phyloP scores from a whole-genome alignment of 2,329 filamentous ascomycete genomes.

The Nectriaceae sp. region DNA sequence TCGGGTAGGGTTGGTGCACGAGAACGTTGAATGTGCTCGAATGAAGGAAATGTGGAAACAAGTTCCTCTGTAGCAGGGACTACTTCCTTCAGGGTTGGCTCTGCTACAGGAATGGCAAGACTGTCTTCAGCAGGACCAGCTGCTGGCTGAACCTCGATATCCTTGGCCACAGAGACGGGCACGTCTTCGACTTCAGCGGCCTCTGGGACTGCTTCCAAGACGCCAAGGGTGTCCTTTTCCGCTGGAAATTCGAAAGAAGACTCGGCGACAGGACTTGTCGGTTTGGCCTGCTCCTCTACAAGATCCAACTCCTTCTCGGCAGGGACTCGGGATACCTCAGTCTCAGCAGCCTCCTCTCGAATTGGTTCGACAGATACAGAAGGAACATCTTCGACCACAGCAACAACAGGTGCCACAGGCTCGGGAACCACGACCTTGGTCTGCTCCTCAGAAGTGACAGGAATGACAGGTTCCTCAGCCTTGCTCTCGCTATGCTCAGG shows the following conservation, averaged over 20 bases:
- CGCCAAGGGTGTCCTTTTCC: no score
- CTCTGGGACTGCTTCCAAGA: not conserved
- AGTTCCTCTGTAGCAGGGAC: not conserved
- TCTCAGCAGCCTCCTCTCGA: no score
- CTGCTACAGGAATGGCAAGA: constrained; percentile 20
- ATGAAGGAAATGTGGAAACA: constrained; percentile 8
- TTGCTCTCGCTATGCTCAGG: not conserved
- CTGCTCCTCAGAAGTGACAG: not conserved
- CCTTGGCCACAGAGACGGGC: not conserved
- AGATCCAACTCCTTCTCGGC: no score
- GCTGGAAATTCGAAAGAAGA: no score
- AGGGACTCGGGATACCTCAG: no score
- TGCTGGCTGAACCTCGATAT: not conserved
- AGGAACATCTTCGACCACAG: not conserved
- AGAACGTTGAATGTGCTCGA: constrained; percentile 16
- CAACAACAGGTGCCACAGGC: not conserved
- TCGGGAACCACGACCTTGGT: not conserved
- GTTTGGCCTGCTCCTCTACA: constrained; percentile 8
- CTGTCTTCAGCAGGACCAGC: constrained; percentile 11
- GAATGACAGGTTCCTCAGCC: not conserved
- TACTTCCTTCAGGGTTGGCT: constrained; percentile 11
- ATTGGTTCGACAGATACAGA: no score
- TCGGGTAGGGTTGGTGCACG: constrained; percentile 12
- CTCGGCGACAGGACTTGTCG: no score
- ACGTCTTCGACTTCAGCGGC: not conserved